These are phyloP conservation scores for Linnemannia hyalina DNA, from an alignment of 192 early-diverging fungal genomes.

Conservation along the genomic window DNA sequence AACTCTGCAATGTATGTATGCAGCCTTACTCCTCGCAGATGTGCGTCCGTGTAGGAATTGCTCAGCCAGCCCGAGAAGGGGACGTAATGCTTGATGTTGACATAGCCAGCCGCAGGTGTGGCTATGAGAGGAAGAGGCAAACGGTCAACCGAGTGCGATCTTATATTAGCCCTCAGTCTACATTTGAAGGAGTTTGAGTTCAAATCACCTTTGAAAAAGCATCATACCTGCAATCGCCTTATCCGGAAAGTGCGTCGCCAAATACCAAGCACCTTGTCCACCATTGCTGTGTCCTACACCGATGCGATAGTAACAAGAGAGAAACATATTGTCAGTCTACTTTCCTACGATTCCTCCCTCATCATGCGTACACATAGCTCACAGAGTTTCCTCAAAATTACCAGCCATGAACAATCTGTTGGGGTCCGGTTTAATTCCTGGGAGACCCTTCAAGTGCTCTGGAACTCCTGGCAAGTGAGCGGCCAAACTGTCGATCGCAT, in stretches of 20 bases:
- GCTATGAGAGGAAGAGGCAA: slow-evolving; percentile 41
- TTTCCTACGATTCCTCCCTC: not conserved
- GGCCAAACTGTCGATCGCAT: slow-evolving; percentile 64
- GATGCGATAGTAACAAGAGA: not conserved
- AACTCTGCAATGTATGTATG: not conserved
- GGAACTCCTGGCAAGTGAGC: slow-evolving; percentile 67
- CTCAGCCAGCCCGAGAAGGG: slow-evolving; percentile 75
- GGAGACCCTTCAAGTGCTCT: slow-evolving; percentile 15
- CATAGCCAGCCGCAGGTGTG: slow-evolving; percentile 77
- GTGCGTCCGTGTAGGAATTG: slow-evolving; percentile 72
- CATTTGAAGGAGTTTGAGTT: not conserved
- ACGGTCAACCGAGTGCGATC: not conserved
- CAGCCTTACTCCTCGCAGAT: slow-evolving; percentile 69
- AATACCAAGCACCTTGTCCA: slow-evolving; percentile 85
- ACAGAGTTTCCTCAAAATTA: not conserved
- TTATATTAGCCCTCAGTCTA: not conserved
- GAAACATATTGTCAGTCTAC: not conserved
- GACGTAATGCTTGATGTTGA: slow-evolving; percentile 82
- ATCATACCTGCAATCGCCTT: slow-evolving; percentile 70
- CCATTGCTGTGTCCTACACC: slow-evolving; percentile 81
- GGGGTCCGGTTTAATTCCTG: slow-evolving; percentile 51
- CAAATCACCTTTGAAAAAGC: not conserved
- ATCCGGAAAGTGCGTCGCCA: slow-evolving; percentile 79
- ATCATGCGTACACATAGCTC: not conserved
- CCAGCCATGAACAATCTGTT: slow-evolving; percentile 69